Conservation (phyloP, 2,329 filamentous ascomycete genomes). For the Colletotrichum godetiae region DNA sequence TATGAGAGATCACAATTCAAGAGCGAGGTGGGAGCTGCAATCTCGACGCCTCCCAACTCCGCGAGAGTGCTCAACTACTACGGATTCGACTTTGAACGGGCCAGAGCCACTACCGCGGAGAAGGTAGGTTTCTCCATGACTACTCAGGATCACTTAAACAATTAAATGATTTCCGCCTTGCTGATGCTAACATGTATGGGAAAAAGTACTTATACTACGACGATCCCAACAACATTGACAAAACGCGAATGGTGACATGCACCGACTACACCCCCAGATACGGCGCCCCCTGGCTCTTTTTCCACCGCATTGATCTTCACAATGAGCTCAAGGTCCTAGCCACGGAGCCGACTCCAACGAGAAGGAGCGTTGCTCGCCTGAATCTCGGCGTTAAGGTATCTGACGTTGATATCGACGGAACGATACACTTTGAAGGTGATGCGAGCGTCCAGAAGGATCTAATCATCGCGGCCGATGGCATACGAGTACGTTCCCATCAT, state of each 20-base stretch:
- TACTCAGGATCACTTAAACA: accelerated
- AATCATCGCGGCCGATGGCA: slow-evolving; percentile 2
- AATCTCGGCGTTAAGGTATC: neutral
- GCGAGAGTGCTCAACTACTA: neutral
- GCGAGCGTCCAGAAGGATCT: neutral
- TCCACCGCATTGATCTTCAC: slow-evolving; percentile 13
- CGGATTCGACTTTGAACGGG: neutral
- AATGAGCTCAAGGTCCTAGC: slow-evolving; percentile 5
- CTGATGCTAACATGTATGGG: neutral
- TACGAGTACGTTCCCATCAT: neutral
- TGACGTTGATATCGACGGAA: neutral
- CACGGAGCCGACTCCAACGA: neutral
- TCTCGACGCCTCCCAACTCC: slow-evolving; percentile 4
- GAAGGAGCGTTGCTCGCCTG: neutral
- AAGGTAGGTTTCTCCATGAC: neutral
- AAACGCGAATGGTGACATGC: neutral
- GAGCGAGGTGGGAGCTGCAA: neutral
- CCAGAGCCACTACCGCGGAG: neutral
- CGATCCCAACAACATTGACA: neutral
- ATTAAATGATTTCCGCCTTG: neutral
- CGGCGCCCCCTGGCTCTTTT: neutral
- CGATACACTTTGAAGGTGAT: neutral
- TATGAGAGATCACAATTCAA: slow-evolving; percentile 5
- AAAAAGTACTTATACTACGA: neutral
- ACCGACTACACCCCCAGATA: neutral